These are phyloP conservation scores for Hanseniaspora hatyaiensis DNA, from an alignment of 805 yeast species.

Conservation along the genomic window DNA sequence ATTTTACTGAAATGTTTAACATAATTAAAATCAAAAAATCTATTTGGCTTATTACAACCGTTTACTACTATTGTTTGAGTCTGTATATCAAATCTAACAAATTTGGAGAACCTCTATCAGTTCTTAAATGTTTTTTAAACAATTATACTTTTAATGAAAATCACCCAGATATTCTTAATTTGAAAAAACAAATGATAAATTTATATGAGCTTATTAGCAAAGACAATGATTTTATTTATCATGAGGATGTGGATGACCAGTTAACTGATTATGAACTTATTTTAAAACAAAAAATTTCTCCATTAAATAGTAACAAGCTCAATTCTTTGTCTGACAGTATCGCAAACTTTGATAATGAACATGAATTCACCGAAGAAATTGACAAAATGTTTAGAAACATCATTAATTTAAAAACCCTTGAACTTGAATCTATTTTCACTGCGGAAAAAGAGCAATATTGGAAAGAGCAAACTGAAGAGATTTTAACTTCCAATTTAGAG, in stretches of 20 bases:
- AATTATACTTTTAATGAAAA: slow-evolving; percentile 20
- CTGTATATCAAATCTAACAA: slow-evolving; percentile 52
- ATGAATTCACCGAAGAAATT: slow-evolving; percentile 28
- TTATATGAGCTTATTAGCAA: slow-evolving; percentile 41
- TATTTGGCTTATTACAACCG: slow-evolving; percentile 4
- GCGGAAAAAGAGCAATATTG: slow-evolving; percentile 75
- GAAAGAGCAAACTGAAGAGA: slow-evolving; percentile 60
- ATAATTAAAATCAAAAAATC: slow-evolving; percentile 3
- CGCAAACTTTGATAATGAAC: slow-evolving; percentile 26
- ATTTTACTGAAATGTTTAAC: neutral
- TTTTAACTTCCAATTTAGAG: slow-evolving; percentile 71
- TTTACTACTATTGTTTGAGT: slow-evolving; percentile 44
- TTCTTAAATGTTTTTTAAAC: slow-evolving; percentile 41
- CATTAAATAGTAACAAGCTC: slow-evolving; percentile 23
- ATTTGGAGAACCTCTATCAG: slow-evolving; percentile 68
- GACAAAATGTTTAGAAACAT: slow-evolving; percentile 61
- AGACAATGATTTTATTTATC: slow-evolving; percentile 85
- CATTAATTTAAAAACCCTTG: slow-evolving; percentile 78
- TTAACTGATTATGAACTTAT: slow-evolving; percentile 55
- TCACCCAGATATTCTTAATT: slow-evolving; percentile 29
- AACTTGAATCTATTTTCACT: slow-evolving; percentile 73
- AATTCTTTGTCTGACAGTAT: neutral
- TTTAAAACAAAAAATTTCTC: slow-evolving; percentile 23
- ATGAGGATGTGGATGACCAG: slow-evolving; percentile 58
- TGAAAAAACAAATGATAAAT: slow-evolving; percentile 29